Percentiles rank a stretch among this genome's conserved stretches.
Conservation (phyloP, 352 stramenopile genomes). For the Pythium myriotylum region DNA sequence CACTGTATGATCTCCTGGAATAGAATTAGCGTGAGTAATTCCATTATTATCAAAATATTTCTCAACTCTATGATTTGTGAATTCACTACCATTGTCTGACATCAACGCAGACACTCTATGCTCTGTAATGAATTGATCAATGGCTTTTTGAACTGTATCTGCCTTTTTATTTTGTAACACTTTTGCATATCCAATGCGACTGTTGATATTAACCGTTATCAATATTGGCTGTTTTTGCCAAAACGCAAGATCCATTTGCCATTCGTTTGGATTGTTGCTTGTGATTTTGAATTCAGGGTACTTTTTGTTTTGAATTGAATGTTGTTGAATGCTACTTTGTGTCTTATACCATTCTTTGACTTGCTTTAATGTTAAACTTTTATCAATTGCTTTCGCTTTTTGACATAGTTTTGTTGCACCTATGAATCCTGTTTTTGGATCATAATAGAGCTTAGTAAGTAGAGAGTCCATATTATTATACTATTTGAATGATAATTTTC, state of each 20-base stretch:
- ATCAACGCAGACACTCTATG: too few relatives aligned
- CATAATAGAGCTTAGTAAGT: constrained; percentile 24
- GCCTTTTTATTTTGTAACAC: constrained; percentile 39
- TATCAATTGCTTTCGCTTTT: constrained; percentile 28
- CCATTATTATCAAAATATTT: too few relatives aligned
- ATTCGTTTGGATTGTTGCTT: constrained; percentile 19
- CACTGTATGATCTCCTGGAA: too few relatives aligned
- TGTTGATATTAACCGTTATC: constrained; percentile 39
- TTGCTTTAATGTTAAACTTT: constrained; percentile 23
- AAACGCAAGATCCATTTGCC: constrained; percentile 33
- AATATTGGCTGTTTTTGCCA: constrained; percentile 27
- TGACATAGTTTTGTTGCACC: constrained; percentile 25
- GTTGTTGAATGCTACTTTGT: constrained; percentile 28
- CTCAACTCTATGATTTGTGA: too few relatives aligned
- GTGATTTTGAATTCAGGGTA: constrained; percentile 16
- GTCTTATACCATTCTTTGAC: constrained; percentile 31
- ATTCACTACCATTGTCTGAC: too few relatives aligned
- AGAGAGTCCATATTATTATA: not conserved
- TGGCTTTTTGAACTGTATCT: too few relatives aligned
- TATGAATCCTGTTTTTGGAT: constrained; percentile 32
- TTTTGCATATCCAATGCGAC: constrained; percentile 36
- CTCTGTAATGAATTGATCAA: too few relatives aligned
- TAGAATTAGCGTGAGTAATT: too few relatives aligned
- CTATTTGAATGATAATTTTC: too few relatives aligned
- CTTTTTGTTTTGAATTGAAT: constrained; percentile 18